phyloP scores from a whole-genome alignment of 768 basidiomycete species.

The Phaeotremella fagi region DNA sequence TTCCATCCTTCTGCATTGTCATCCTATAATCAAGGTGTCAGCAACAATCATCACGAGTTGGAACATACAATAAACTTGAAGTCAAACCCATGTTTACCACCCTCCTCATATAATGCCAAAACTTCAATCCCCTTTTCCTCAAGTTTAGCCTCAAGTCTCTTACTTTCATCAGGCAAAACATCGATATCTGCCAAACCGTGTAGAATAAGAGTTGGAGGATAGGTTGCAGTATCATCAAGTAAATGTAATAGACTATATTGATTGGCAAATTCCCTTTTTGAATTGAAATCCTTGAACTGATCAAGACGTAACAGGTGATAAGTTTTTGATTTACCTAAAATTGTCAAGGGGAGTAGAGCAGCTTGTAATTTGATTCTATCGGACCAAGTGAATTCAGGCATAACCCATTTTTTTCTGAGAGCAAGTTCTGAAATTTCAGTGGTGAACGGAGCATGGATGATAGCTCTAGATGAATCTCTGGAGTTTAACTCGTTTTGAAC shows the following conservation, averaged over 20 bases:
- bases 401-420: conserved; percentile 7
- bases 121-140: conserved; percentile 10
- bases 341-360: background rate
- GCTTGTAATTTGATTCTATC: conserved; percentile 3
- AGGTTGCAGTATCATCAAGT: conserved; percentile 1
- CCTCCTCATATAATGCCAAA: conserved; percentile 2
- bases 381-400: conserved; percentile 1
- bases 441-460: conserved; percentile 9
- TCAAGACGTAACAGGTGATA: no score
- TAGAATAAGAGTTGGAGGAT: conserved; percentile 15
- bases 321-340: no score
- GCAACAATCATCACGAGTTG: no score
- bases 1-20: no score
- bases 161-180: background rate
- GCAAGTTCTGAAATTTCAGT: background rate
- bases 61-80: conserved; percentile 3
- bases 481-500: background rate
- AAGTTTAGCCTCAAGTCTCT: conserved; percentile 3
- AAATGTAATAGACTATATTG: background rate
- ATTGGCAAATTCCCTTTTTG: background rate
- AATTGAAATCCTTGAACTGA: background rate
- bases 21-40: no score
- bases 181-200: conserved; percentile 7
- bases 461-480: conserved; percentile 14
- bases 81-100: background rate